Evolutionary conservation across 345 rosid genomes (phyloP).

Genomic region (Isatis tinctoria): DNA sequence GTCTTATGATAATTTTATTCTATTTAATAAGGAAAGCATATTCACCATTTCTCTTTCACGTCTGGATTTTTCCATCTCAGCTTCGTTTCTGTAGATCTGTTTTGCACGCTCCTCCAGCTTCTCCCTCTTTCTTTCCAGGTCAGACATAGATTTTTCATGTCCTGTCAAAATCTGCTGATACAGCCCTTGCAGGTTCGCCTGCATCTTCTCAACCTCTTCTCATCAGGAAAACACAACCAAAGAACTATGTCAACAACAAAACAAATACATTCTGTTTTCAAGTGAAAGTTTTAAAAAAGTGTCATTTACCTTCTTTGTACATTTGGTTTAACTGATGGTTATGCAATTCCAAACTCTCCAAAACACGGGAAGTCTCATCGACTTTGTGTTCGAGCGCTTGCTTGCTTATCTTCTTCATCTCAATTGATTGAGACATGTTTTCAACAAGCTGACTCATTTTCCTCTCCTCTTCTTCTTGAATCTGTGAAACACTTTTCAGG

Average conservation of each 20-base stretch:
- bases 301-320: conserved; percentile 32
- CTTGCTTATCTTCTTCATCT: conserved; percentile 34
- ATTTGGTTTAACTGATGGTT: conserved; percentile 37
- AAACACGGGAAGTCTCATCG: conserved; percentile 22
- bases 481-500: conserved; percentile 46
- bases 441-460: conserved; percentile 37
- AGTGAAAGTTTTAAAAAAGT: background rate
- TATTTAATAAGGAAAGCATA: background rate
- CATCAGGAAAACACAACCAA: conserved; percentile 17
- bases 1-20: background rate
- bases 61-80: conserved; percentile 44
- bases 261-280: background rate
- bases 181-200: conserved; percentile 30
- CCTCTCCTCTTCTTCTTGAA: conserved; percentile 46
- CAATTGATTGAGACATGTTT: conserved; percentile 40
- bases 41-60: conserved; percentile 49
- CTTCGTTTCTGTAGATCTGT: conserved; percentile 32
- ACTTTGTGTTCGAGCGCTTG: conserved; percentile 44
- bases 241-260: background rate
- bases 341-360: conserved; percentile 28
- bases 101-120: conserved; percentile 41
- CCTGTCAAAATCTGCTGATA: conserved; percentile 39
- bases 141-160: conserved; percentile 37
- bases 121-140: conserved; percentile 35
- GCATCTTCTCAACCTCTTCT: conserved; percentile 44